phyloP scores from a whole-genome alignment of 1,139 yeast genomes.

The Geotrichum candidum region DNA sequence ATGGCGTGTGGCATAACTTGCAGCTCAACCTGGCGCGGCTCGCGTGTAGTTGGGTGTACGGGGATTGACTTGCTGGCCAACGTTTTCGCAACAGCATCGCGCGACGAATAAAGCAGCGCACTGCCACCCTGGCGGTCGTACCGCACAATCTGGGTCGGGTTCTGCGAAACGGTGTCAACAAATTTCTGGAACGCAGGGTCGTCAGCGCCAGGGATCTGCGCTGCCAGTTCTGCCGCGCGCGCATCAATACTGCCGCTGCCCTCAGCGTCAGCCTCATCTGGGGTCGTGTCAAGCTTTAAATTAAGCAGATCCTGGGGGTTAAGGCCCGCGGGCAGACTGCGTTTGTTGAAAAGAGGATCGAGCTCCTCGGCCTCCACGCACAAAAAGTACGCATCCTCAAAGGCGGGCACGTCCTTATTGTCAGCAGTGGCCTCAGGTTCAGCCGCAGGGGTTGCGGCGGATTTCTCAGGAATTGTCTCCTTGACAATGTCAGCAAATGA shows the following conservation, averaged over 20 bases:
- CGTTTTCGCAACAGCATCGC: slow-evolving; percentile 48
- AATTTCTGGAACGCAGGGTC: slow-evolving; percentile 78
- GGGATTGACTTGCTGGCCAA: slow-evolving; percentile 31
- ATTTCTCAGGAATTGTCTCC: slow-evolving; percentile 1
- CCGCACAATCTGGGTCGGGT: slow-evolving; percentile 80
- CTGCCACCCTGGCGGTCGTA: slow-evolving; percentile 60
- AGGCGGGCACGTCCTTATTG: slow-evolving; percentile 2
- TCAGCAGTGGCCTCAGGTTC: neutral
- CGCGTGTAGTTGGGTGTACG: slow-evolving; percentile 33
- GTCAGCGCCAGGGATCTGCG: slow-evolving; percentile 26
- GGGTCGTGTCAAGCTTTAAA: slow-evolving; percentile 7
- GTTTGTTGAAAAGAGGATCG: slow-evolving; percentile 14
- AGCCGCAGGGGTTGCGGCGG: neutral
- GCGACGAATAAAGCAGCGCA: slow-evolving; percentile 68
- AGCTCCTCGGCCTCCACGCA: slow-evolving; percentile 17
- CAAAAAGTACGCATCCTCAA: slow-evolving; percentile 6
- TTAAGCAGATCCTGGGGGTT: slow-evolving; percentile 15
- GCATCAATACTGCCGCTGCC: neutral
- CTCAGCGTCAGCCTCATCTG: neutral
- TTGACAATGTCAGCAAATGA: slow-evolving; percentile 6
- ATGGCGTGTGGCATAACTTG: slow-evolving; percentile 94
- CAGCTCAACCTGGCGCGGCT: slow-evolving; percentile 64
- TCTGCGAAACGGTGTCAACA: slow-evolving; percentile 64
- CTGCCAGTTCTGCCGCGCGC: slow-evolving; percentile 2
- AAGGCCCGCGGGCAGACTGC: slow-evolving; percentile 13